These are phyloP conservation scores for Parachlorella kessleri DNA, from an alignment of 139 green algal genomes.

Conservation along the genomic window DNA sequence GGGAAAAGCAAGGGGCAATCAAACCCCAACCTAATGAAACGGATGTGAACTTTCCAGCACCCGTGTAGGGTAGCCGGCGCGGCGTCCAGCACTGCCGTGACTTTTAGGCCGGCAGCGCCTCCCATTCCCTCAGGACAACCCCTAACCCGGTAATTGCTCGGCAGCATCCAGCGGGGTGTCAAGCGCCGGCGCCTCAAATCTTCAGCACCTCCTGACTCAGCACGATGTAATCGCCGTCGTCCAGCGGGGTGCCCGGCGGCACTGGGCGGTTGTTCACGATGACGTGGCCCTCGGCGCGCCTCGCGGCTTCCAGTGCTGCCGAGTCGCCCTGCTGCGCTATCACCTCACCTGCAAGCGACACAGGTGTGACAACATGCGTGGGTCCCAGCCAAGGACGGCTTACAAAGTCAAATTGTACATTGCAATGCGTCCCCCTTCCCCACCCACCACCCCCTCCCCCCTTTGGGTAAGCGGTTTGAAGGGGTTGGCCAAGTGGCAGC, in stretches of 20 bases:
- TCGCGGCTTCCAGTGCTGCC: not conserved
- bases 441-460: no score
- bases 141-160: not conserved
- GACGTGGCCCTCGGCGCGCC: constrained; percentile 46
- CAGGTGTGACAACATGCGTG: no score
- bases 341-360: constrained; percentile 15
- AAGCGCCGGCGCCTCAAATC: constrained; percentile 61
- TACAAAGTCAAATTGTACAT: no score
- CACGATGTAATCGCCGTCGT: constrained; percentile 86
- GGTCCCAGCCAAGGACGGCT: no score
- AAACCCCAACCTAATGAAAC: not conserved
- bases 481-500: no score
- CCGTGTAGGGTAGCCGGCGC: not conserved
- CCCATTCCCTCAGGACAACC: not conserved
- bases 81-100: not conserved
- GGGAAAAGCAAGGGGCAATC: not conserved
- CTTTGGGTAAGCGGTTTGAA: no score
- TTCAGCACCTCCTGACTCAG: constrained; percentile 61
- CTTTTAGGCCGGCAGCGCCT: not conserved
- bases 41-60: no score
- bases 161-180: no score
- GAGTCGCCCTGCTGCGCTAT: not conserved
- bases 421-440: no score
- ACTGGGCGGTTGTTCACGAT: constrained; percentile 93
- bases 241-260: constrained; percentile 64